Evolutionary conservation across 306 rosid genomes (phyloP).

Genomic region (Hippophae rhamnoides): DNA sequence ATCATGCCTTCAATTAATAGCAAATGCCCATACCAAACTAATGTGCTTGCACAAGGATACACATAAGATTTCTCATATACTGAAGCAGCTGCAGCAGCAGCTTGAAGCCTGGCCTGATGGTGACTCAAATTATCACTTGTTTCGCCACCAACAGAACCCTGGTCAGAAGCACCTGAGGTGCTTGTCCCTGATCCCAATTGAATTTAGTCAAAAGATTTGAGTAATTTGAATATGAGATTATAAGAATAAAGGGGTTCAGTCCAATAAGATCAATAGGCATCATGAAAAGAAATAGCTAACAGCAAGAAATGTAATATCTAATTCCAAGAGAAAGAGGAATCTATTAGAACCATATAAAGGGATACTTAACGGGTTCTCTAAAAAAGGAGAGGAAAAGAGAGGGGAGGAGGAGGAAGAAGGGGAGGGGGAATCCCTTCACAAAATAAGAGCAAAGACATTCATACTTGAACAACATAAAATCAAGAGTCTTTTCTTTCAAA

Average conservation of each 20-base stretch:
- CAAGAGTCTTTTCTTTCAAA: too few species aligned
- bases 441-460: too few species aligned
- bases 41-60: slow-evolving; percentile 49
- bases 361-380: too few species aligned
- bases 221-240: background rate
- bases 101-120: slow-evolving; percentile 83
- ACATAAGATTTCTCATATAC: slow-evolving; percentile 77
- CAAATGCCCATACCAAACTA: slow-evolving; percentile 52
- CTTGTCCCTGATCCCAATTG: slow-evolving; percentile 34
- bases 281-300: background rate
- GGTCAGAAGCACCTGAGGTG: slow-evolving; percentile 36
- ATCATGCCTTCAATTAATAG: slow-evolving; percentile 3
- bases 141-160: slow-evolving; percentile 41
- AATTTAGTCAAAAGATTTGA: slow-evolving; percentile 4
- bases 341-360: too few species aligned
- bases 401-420: too few species aligned
- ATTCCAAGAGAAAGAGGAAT: too few species aligned
- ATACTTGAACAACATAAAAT: too few species aligned
- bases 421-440: too few species aligned
- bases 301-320: background rate
- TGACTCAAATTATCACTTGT: slow-evolving; percentile 46
- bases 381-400: too few species aligned
- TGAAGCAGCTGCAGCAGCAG: slow-evolving; percentile 92
- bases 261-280: background rate
- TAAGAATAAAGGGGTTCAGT: background rate